Evolutionary conservation across 139 green algal genomes (phyloP).

Genomic region (Chlorella vulgaris): DNA sequence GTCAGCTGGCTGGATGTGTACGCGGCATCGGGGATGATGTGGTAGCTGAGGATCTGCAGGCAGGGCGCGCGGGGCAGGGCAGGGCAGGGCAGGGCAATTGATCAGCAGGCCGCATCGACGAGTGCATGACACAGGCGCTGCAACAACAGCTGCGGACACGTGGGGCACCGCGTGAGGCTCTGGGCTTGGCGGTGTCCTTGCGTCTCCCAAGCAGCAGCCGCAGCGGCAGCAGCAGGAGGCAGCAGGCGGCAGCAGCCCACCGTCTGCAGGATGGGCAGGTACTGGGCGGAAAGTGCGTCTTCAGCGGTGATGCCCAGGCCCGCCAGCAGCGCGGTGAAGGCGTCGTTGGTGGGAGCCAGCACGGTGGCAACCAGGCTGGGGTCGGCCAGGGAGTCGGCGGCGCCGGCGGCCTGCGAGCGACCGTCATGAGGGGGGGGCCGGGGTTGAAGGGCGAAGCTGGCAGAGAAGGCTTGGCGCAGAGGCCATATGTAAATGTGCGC

Average conservation of each 20-base stretch:
- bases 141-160: too few species aligned
- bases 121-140: not conserved
- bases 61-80: not conserved
- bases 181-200: too few species aligned
- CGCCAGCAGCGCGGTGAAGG: conserved; percentile 39
- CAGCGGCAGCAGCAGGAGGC: not conserved
- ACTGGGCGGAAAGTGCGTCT: conserved; percentile 35
- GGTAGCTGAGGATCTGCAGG: conserved; percentile 50
- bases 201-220: not conserved
- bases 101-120: not conserved
- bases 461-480: not conserved
- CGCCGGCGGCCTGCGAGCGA: not conserved
- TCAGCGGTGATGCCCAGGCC: conserved; percentile 43
- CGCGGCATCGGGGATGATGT: conserved; percentile 48
- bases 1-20: conserved; percentile 20
- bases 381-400: conserved; percentile 31
- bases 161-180: too few species aligned
- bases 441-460: not conserved
- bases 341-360: conserved; percentile 62
- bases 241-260: conserved; percentile 1
- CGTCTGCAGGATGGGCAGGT: conserved; percentile 27
- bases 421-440: not conserved
- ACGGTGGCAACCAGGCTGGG: conserved; percentile 49
- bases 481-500: too few species aligned
- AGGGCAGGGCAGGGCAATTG: not conserved